phyloP scores from a whole-genome alignment of 352 stramenopile species.

The Globisporangium emineosum region DNA sequence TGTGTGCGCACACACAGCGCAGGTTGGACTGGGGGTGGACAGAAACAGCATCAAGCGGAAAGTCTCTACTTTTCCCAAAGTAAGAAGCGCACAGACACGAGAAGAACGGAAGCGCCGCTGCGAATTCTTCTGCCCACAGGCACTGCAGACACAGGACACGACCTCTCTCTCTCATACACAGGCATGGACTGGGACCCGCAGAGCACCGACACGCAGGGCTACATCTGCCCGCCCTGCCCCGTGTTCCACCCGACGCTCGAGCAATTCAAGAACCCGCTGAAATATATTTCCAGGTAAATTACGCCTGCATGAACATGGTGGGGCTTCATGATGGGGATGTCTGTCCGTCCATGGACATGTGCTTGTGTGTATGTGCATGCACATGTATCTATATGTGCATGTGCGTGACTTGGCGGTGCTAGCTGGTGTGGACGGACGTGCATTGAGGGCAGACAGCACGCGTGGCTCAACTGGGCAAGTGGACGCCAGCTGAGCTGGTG shows the following conservation, averaged over 20 bases:
- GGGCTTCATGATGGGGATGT: neutral
- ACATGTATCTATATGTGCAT: neutral
- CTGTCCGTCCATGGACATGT: neutral
- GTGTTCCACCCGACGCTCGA: slow-evolving; percentile 85
- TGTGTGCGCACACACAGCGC: neutral
- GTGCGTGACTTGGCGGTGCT: neutral
- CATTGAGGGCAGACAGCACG: no score
- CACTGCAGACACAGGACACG: neutral
- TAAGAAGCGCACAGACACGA: neutral
- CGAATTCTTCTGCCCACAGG: slow-evolving; percentile 8
- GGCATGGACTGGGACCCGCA: slow-evolving; percentile 71
- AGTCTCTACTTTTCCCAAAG: slow-evolving; percentile 4
- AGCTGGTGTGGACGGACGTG: no score
- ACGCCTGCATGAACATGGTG: slow-evolving; percentile 14
- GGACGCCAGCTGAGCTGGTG: no score
- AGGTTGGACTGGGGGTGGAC: no score
- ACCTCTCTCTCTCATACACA: neutral
- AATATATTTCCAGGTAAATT: slow-evolving; percentile 92
- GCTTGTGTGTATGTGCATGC: neutral
- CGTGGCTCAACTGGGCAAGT: neutral
- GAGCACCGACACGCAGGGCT: slow-evolving; percentile 53
- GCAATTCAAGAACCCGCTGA: slow-evolving; percentile 88
- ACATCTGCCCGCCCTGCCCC: slow-evolving; percentile 80
- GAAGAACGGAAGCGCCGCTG: neutral
- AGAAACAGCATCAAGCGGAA: neutral